Evolutionary conservation across 108 stramenopile species (phyloP).

Genomic region (Schizochytrium sp.): DNA sequence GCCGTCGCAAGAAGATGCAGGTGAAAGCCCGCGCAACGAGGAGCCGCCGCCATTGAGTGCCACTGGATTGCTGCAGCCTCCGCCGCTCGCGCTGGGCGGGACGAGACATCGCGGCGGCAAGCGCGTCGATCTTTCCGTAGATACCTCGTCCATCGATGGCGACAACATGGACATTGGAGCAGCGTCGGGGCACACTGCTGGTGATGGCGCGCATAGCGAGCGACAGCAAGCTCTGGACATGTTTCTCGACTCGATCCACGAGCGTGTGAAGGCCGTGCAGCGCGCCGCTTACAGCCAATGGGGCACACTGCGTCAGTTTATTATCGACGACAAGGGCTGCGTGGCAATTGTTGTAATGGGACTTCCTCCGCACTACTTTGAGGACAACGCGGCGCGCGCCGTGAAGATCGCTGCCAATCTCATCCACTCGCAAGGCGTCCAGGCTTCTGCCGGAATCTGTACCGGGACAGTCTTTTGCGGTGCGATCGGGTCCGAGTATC

Average conservation of each 20-base stretch:
- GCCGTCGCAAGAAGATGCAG: constrained; percentile 32
- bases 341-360: constrained; percentile 23
- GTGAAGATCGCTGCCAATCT: neutral
- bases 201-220: neutral
- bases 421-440: neutral
- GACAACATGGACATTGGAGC: neutral
- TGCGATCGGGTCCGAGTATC: constrained; percentile 11
- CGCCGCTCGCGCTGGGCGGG: too few relatives aligned
- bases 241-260: neutral
- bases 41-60: neutral
- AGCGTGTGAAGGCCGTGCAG: constrained; percentile 17
- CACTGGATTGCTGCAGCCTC: too few relatives aligned
- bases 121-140: neutral
- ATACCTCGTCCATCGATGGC: neutral
- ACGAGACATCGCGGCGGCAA: neutral
- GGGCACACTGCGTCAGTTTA: constrained; percentile 24
- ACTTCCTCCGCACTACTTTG: neutral
- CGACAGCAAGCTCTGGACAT: neutral
- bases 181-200: too few relatives aligned
- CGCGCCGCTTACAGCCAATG: constrained; percentile 6
- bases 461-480: constrained; percentile 25
- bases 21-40: constrained; percentile 41
- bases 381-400: constrained; percentile 6
- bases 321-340: constrained; percentile 34
- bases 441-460: constrained; percentile 13